A percentile compares a stretch with the other conserved stretches of the same genome.
Evolutionary conservation across 2,329 filamentous ascomycete species (phyloP).

Genomic region (Calonectria montana): DNA sequence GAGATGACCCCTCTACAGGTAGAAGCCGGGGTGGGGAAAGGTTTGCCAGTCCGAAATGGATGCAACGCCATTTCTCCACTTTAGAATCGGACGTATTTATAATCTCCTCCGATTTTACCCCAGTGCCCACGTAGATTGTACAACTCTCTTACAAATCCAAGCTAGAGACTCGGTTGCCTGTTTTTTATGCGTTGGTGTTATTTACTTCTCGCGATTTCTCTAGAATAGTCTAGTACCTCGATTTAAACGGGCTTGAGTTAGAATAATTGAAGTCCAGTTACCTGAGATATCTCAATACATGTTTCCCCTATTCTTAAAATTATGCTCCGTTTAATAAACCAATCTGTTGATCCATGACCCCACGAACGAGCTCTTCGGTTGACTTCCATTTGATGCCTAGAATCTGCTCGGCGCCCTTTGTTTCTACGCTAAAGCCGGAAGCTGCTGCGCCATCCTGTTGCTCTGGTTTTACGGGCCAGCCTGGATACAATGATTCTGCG

Average conservation of each 20-base stretch:
- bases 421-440: neutral
- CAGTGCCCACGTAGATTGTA: neutral
- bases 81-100: neutral
- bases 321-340: neutral
- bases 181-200: too few relatives aligned
- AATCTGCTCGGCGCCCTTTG: neutral
- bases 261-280: neutral
- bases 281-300: neutral
- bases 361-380: neutral
- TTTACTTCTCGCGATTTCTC: too few relatives aligned
- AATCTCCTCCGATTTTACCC: neutral
- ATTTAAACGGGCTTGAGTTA: neutral
- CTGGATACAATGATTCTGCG: neutral
- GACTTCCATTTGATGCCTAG: neutral
- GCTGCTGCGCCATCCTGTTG: too few relatives aligned
- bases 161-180: too few relatives aligned
- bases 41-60: neutral
- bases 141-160: too few relatives aligned
- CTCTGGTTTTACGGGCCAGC: neutral
- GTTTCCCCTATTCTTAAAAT: neutral
- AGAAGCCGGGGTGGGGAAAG: neutral
- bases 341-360: neutral
- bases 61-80: neutral
- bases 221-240: too few relatives aligned
- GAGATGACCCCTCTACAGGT: neutral